Evolutionary conservation across 495 filamentous ascomycete species (phyloP), one percentile per base, ranked within the genome.

Genomic region (Talaromyces nanjingensis): DNA sequence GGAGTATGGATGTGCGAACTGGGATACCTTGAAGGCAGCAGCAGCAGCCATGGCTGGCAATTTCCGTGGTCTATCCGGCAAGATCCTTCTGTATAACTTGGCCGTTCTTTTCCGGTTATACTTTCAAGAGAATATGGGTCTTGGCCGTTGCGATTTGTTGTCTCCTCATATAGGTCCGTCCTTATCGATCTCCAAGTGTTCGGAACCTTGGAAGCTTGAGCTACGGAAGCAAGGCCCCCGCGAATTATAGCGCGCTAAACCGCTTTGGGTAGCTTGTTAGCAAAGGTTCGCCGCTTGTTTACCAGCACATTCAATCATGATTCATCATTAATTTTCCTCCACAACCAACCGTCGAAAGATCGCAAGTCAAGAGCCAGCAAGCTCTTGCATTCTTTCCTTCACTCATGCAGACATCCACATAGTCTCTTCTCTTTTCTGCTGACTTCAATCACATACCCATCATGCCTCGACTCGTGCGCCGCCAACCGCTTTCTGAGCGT

Each of bases 401-500:
- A 64, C 66, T 62, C 65, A 56, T 56, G 53, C 53, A 56, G 22
- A 6, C 2, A 14, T 27, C 53, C 53, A 56, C 4, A 25, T 56
- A 29, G 16, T 14, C n/a, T n/a, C 27, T 22, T 6, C 22, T 6
- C 9, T 56, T 25, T 33, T 20, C 27, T n/a, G 45, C 59, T 9
- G 20, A n/a, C 27, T n/a, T 7, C 22, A 24, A 24, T 27, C 27
- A 27, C 24, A 18, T 29, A 33, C 6, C 11, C n/a, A 81, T 64
- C 62, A 87, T 89, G 82, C 89, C 89, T 61, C 87, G 91, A 69
- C 85, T 97, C 45, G 84, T 98, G 64, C 92, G 94, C 69, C 86
- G 86, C 45, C 84, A 84, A 63, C 86, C 93, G 68, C 79, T 96
- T 68, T 64, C 73, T 2, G 86, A 97, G 78, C 88, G 92, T 65